Percentiles rank a stretch among this genome's conserved stretches.
Conservation (phyloP, 495 filamentous ascomycete species). For the Hyaloscypha hepaticicola region DNA sequence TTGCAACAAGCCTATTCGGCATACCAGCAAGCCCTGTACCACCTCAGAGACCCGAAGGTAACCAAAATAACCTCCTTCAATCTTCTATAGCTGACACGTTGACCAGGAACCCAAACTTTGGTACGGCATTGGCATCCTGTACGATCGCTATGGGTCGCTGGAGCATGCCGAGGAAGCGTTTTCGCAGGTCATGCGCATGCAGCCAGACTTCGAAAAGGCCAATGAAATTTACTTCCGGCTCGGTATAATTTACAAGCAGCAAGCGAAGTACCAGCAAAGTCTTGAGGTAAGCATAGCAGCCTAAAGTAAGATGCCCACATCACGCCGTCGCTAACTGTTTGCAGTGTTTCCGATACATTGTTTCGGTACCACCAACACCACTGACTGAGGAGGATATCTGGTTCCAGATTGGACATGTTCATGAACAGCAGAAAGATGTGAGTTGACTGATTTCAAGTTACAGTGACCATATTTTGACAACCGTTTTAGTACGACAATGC, state of each 20-base stretch:
- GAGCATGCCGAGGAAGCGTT: constrained; percentile 99
- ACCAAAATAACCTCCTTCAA: constrained; percentile 22
- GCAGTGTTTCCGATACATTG: constrained; percentile 98
- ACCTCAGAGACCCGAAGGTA: constrained; percentile 93
- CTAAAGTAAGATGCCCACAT: constrained; percentile 11
- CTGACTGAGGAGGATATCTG: constrained; percentile 98
- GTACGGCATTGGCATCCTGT: constrained; percentile 98
- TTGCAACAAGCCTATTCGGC: constrained; percentile 96
- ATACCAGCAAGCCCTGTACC: constrained; percentile 92
- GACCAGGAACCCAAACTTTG: constrained; percentile 90
- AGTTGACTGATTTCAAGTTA: constrained; percentile 38
- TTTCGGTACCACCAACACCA: constrained; percentile 86
- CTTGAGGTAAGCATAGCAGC: constrained; percentile 65
- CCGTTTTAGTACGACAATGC: constrained; percentile 78
- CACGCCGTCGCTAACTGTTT: constrained; percentile 31
- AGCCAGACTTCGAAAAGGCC: constrained; percentile 96
- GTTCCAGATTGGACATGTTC: constrained; percentile 99
- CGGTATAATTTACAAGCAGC: constrained; percentile 99
- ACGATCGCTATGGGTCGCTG: constrained; percentile 94
- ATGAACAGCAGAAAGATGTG: constrained; percentile 99
- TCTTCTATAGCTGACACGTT: not conserved
- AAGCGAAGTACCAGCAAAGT: constrained; percentile 89
- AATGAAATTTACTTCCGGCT: constrained; percentile 99
- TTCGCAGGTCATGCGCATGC: constrained; percentile 98
- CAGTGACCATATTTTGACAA: not conserved